A percentile compares a stretch with the other conserved stretches of the same genome.
Conservation (phyloP, 2,329 filamentous ascomycete genomes). For the Teratosphaeria gauchensis region DNA sequence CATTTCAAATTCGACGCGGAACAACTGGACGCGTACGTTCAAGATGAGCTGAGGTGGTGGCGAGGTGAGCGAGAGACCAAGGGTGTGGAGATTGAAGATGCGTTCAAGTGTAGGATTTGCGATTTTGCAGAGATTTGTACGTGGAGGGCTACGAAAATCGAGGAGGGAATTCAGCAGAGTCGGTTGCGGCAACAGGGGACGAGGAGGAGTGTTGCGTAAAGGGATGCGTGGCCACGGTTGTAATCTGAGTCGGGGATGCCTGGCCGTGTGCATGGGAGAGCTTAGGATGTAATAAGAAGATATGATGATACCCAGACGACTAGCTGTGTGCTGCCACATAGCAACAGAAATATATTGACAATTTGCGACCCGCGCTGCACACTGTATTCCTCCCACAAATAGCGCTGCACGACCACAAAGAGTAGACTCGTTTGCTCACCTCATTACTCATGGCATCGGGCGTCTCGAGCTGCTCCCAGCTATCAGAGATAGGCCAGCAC, state of each 20-base stretch:
- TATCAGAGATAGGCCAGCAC: not conserved
- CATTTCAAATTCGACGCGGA: conserved; percentile 57
- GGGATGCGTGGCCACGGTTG: not conserved
- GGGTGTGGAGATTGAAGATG: conserved; percentile 74
- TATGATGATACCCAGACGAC: too few relatives aligned
- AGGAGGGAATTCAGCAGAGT: conserved; percentile 38
- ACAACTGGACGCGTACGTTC: conserved; percentile 56
- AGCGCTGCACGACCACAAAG: too few relatives aligned
- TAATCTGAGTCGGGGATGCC: too few relatives aligned
- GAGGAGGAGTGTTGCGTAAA: not conserved
- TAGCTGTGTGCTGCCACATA: too few relatives aligned
- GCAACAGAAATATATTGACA: too few relatives aligned
- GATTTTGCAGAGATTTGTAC: conserved; percentile 71
- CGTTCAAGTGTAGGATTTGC: conserved; percentile 78
- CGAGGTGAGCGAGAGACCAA: conserved; percentile 59
- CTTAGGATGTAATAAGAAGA: too few relatives aligned
- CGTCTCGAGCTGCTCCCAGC: not conserved
- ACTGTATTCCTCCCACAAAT: too few relatives aligned
- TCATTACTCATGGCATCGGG: not conserved
- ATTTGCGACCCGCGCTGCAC: too few relatives aligned
- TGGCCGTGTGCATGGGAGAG: too few relatives aligned
- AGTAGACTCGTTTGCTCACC: not conserved
- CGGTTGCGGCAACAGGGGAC: conserved; percentile 10
- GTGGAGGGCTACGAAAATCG: conserved; percentile 65
- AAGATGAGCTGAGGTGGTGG: conserved; percentile 77